Percentiles rank a stretch among this genome's conserved stretches.
phyloP scores from a whole-genome alignment of 129 eudicot genomes.

The Flaveria trinervia region DNA sequence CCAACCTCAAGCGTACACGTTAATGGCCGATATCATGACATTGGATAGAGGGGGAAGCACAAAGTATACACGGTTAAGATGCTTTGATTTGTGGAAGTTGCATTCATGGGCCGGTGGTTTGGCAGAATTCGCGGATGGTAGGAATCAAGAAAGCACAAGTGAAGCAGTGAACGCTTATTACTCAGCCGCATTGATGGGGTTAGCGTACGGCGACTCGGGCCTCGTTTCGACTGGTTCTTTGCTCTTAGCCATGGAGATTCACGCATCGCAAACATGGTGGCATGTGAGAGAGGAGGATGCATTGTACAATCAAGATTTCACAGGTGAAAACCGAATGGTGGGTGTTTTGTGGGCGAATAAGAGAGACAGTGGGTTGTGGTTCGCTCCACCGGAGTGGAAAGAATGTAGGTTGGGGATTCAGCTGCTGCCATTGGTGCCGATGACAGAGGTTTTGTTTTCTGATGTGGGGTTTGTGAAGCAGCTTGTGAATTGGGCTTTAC shows the following conservation, averaged over 20 bases:
- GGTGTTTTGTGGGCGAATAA: slow-evolving; percentile 90
- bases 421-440: slow-evolving; percentile 64
- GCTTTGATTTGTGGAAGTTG: slow-evolving; percentile 82
- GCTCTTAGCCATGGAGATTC: slow-evolving; percentile 71
- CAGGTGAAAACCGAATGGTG: slow-evolving; percentile 62
- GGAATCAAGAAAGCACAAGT: slow-evolving; percentile 91
- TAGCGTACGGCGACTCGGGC: slow-evolving; percentile 83
- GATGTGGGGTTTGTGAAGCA: slow-evolving; percentile 54
- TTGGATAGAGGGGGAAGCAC: slow-evolving; percentile 49
- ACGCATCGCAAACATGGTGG: slow-evolving; percentile 85
- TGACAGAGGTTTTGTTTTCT: slow-evolving; percentile 77
- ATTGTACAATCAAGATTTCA: slow-evolving; percentile 53
- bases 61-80: slow-evolving; percentile 66
- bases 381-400: slow-evolving; percentile 79
- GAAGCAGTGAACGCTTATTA: slow-evolving; percentile 90
- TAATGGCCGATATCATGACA: slow-evolving; percentile 89
- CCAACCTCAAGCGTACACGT: slow-evolving; percentile 71
- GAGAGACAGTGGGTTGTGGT: slow-evolving; percentile 89
- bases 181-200: slow-evolving; percentile 84
- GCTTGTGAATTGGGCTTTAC: slow-evolving; percentile 67
- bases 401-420: slow-evolving; percentile 89
- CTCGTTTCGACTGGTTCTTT: slow-evolving; percentile 69
- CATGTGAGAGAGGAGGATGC: slow-evolving; percentile 57
- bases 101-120: slow-evolving; percentile 97
- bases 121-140: slow-evolving; percentile 80